These are phyloP conservation scores for Aphanomyces stellatus DNA, from an alignment of 352 stramenopile genomes.

Conservation along the genomic window DNA sequence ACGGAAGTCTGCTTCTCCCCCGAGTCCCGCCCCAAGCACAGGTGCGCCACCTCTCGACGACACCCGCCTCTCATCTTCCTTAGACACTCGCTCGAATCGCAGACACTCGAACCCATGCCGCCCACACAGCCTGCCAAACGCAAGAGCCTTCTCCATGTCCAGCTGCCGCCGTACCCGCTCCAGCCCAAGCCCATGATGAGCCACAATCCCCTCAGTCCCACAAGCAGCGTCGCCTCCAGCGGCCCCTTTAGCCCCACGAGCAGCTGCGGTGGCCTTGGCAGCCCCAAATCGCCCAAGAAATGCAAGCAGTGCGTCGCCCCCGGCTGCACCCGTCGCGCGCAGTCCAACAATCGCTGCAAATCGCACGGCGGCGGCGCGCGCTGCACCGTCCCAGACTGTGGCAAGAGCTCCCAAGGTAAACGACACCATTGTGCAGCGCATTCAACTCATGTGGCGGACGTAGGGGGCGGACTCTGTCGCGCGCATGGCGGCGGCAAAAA, in stretches of 20 bases:
- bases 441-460: no score
- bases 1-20: slow-evolving; percentile 14
- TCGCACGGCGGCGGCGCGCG: slow-evolving; percentile 65
- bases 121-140: slow-evolving; percentile 8
- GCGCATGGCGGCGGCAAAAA: slow-evolving; percentile 65
- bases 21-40: neutral
- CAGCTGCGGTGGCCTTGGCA: neutral
- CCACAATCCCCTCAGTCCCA: neutral
- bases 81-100: slow-evolving; percentile 17
- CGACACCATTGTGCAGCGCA: no score
- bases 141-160: neutral
- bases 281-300: slow-evolving; percentile 19
- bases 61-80: neutral
- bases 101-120: slow-evolving; percentile 16
- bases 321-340: slow-evolving; percentile 46
- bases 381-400: slow-evolving; percentile 54
- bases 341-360: slow-evolving; percentile 80
- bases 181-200: neutral
- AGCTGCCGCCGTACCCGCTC: neutral
- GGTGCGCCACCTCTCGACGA: neutral
- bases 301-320: slow-evolving; percentile 62
- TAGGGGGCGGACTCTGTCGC: slow-evolving; percentile 53
- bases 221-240: neutral
- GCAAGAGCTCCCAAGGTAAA: slow-evolving; percentile 77
- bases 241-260: neutral